Evolutionary conservation across 1,284 basidiomycete genomes (phyloP).

Genomic region (Trametes pubescens): DNA sequence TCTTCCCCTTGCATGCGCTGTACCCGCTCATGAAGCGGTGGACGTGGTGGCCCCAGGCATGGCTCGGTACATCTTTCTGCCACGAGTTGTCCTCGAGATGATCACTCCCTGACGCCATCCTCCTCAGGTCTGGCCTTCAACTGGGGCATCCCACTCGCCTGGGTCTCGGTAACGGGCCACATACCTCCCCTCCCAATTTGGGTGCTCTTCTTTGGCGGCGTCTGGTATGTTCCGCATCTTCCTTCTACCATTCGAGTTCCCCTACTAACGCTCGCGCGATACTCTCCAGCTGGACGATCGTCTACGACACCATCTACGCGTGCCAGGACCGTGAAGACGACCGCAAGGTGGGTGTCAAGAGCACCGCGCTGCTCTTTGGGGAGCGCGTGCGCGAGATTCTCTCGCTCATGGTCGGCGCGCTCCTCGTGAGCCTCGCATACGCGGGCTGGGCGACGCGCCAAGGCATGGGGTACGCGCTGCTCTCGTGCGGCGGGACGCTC

Average conservation of each 20-base stretch:
- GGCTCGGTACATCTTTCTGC: constrained; percentile 50
- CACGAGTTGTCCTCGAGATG: background rate
- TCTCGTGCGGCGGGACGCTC: constrained; percentile 60
- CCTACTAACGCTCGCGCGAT: constrained; percentile 31
- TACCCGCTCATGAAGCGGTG: constrained; percentile 71
- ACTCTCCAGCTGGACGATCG: constrained; percentile 65
- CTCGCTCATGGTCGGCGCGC: constrained; percentile 55
- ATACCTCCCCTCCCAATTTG: constrained; percentile 50
- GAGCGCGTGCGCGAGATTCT: constrained; percentile 63
- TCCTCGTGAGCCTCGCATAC: constrained; percentile 56
- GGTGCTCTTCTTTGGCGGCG: constrained; percentile 48
- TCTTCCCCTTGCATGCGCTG: constrained; percentile 54
- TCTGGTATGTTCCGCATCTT: constrained; percentile 39
- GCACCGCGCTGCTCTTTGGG: constrained; percentile 64
- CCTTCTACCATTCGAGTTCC: no score
- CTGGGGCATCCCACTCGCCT: constrained; percentile 36
- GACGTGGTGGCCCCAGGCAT: constrained; percentile 77
- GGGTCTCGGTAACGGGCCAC: constrained; percentile 39
- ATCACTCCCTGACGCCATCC: background rate
- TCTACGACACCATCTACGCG: constrained; percentile 73
- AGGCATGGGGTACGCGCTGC: constrained; percentile 58
- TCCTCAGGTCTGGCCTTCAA: constrained; percentile 36
- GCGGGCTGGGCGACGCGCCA: constrained; percentile 60
- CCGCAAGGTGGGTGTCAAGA: constrained; percentile 58
- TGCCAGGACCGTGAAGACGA: constrained; percentile 65